Conservation (phyloP, 768 basidiomycete species). For the Russula sp. region DNA sequence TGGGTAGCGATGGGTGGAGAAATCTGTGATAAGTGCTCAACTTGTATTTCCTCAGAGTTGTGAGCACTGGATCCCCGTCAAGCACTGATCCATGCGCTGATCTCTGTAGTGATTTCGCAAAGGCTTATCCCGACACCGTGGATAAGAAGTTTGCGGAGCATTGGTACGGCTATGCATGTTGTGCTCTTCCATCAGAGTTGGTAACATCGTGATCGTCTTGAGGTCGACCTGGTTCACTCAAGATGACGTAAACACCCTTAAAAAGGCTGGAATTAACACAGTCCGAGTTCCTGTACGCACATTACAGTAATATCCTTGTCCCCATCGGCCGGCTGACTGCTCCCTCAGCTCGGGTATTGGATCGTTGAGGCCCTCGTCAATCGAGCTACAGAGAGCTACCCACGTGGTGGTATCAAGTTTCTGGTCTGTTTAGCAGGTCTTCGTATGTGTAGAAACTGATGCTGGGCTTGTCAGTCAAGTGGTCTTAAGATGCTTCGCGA, state of each 20-base stretch:
- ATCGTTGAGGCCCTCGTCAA: slow-evolving; percentile 69
- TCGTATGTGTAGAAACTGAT: background rate
- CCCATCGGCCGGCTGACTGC: background rate
- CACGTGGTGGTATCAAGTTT: slow-evolving; percentile 60
- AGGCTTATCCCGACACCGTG: slow-evolving; percentile 52
- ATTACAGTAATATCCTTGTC: background rate
- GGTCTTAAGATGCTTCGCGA: slow-evolving; percentile 54
- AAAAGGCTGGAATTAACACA: slow-evolving; percentile 58
- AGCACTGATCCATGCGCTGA: background rate
- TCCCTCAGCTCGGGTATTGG: slow-evolving; percentile 69
- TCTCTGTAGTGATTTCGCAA: slow-evolving; percentile 46
- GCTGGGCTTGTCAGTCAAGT: slow-evolving; percentile 41
- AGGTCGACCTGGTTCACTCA: slow-evolving; percentile 72
- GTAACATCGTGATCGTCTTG: background rate
- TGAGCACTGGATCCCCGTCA: slow-evolving; percentile 54
- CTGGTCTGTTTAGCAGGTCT: slow-evolving; percentile 38
- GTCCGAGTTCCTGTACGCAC: slow-evolving; percentile 64
- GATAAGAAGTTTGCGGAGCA: slow-evolving; percentile 52
- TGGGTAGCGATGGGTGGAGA: slow-evolving; percentile 74
- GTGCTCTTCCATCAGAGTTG: background rate
- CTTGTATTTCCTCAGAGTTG: slow-evolving; percentile 67
- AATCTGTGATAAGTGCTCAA: slow-evolving; percentile 49
- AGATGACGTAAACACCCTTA: slow-evolving; percentile 50
- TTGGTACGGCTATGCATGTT: slow-evolving; percentile 38
- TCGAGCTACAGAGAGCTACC: slow-evolving; percentile 53